Base-by-base conservation (phyloP, 1,284 basidiomycete genomes). In the Sporisorium graminicola region DNA sequence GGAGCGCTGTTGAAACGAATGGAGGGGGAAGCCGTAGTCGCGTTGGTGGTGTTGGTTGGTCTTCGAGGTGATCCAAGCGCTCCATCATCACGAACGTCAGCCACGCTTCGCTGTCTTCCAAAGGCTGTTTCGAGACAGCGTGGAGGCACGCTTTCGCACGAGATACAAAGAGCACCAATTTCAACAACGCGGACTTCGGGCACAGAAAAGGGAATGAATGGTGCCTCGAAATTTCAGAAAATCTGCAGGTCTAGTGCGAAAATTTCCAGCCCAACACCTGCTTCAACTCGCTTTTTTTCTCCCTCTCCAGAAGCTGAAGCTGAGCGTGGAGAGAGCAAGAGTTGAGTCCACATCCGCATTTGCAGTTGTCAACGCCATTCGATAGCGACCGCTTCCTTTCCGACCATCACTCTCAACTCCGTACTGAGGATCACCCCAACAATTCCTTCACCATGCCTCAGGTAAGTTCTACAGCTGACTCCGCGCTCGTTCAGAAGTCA, bases 361-460 rank as follows among this genome's bases (percentile, higher is more conserved):
- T 31, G n/a, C 27, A 10, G 18, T 50, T 18, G 50, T 53, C 16
- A 16, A 24, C 24, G 37, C 52, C 52, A 53, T 53, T 37, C 52
- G 29, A 50, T 50, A 53, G 24, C 52, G 14, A 26, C 5, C 13
- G 12, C 13, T 58, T 27, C 22, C 60, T 20, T 52, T 52, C 18
- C 53, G 26, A 44, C 40, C 52, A 50, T 53, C 46, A 29, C 40
- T 27, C 42, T 33, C 53, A 27, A 56, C 33, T 26, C 59, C 26
- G 43, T 53, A 51, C 49, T 27, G 16, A 26, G 26, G 31, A 55
- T 66, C 53, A 49, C 53, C 49, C 40, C 27, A 33, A 37, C 46
- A 53, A 59, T 33, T 5, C 47, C 42, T 57, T 51, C 74, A 68
- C n/a, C 58, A 76, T 76, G 74, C 74, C 74, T 56, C 74, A 76